These are phyloP conservation scores for Picochlorum sp. DNA, from an alignment of 139 green algal species.

Conservation along the genomic window DNA sequence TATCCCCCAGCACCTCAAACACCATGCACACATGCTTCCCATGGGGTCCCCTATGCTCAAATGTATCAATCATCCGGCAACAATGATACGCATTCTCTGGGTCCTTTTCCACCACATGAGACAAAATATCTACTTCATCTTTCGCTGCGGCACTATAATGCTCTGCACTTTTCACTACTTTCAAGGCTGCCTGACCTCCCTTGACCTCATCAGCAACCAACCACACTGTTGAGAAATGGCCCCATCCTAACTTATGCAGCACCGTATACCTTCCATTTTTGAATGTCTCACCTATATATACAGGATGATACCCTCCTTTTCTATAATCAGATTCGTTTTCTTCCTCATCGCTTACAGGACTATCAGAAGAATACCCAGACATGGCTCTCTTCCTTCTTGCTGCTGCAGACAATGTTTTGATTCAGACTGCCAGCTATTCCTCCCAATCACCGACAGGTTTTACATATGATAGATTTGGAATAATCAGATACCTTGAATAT, in stretches of 20 bases:
- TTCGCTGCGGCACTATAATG: constrained; percentile 95
- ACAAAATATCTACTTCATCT: constrained; percentile 92
- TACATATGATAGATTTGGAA: no score
- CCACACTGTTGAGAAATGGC: constrained; percentile 99
- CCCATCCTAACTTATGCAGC: constrained; percentile 94
- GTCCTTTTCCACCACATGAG: constrained; percentile 64
- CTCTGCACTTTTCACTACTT: constrained; percentile 87
- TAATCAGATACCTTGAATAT: no score
- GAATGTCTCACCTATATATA: constrained; percentile 81
- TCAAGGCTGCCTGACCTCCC: constrained; percentile 39
- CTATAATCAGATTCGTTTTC: constrained; percentile 34
- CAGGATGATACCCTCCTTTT: constrained; percentile 90
- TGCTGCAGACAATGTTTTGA: not conserved
- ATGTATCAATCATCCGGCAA: constrained; percentile 75
- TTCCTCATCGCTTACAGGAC: constrained; percentile 25
- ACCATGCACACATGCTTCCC: constrained; percentile 96
- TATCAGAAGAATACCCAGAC: constrained; percentile 9
- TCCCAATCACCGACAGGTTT: no score
- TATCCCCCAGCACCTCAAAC: constrained; percentile 87
- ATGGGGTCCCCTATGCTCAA: constrained; percentile 87
- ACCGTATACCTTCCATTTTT: constrained; percentile 84
- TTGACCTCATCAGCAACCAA: constrained; percentile 61
- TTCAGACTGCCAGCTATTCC: no score
- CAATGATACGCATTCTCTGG: constrained; percentile 46
- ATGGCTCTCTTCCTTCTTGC: constrained; percentile 22